Conservation (phyloP, 2,329 filamentous ascomycete species). For the Verticillium zaregamsianum region DNA sequence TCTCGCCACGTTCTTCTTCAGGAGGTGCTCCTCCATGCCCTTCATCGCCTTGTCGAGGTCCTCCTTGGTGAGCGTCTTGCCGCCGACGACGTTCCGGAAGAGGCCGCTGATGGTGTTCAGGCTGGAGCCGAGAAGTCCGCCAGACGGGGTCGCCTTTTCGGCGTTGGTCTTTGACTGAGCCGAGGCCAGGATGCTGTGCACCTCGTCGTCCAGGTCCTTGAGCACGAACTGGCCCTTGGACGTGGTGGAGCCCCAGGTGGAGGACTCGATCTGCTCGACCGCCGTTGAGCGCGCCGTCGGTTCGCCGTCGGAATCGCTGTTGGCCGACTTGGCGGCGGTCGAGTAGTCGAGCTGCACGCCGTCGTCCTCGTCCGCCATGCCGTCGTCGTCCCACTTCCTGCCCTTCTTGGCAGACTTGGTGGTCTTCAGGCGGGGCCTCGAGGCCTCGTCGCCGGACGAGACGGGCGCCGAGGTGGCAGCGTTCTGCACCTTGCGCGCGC, state of each 20-base stretch:
- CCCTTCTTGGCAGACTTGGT: constrained; percentile 70
- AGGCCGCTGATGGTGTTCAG: constrained; percentile 81
- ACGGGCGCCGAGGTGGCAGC: constrained; percentile 54
- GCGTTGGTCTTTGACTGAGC: constrained; percentile 62
- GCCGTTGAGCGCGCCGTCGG: constrained; percentile 48
- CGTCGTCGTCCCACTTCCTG: constrained; percentile 89
- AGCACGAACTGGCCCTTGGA: constrained; percentile 89
- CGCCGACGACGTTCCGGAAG: constrained; percentile 92
- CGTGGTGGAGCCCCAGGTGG: constrained; percentile 80
- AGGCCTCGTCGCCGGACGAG: constrained; percentile 81
- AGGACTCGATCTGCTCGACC: constrained; percentile 71
- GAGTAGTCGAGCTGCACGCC: constrained; percentile 86
- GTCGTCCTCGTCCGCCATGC: constrained; percentile 79
- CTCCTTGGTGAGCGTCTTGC: constrained; percentile 83
- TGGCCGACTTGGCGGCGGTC: constrained; percentile 46
- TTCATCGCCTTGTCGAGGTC: constrained; percentile 91
- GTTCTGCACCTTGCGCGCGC: constrained; percentile 68
- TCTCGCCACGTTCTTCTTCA: constrained; percentile 93
- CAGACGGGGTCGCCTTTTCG: constrained; percentile 37
- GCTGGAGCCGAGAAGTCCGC: constrained; percentile 72
- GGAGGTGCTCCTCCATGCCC: constrained; percentile 90
- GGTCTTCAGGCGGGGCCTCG: constrained; percentile 54
- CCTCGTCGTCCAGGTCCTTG: constrained; percentile 89
- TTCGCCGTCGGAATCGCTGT: constrained; percentile 50
- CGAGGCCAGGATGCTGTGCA: constrained; percentile 80